A percentile compares a stretch with the other conserved stretches of the same genome.
Conservation (phyloP, 257 asterid species). For the Jasminum sambac region DNA sequence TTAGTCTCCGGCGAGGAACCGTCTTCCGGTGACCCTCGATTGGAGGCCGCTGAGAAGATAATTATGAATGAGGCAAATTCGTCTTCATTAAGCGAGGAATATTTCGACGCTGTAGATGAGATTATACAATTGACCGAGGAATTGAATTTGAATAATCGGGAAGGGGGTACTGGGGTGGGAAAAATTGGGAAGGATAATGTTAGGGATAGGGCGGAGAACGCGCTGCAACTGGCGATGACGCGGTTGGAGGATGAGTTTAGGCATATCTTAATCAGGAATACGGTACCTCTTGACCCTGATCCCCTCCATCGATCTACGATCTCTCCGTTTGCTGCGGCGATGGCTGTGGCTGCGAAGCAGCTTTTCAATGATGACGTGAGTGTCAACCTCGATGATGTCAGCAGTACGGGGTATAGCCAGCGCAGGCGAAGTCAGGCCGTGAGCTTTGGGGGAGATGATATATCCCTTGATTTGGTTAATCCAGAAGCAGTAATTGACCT, state of each 20-base stretch:
- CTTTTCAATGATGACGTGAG: constrained; percentile 34
- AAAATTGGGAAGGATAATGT: constrained; percentile 17
- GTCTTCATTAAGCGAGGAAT: constrained; percentile 44
- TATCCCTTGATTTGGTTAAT: constrained; percentile 60
- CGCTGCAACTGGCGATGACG: constrained; percentile 80
- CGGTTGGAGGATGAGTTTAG: constrained; percentile 90
- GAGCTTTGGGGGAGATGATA: constrained; percentile 71
- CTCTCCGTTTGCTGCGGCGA: constrained; percentile 60
- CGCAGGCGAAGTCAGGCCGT: constrained; percentile 41
- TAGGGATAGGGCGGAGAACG: constrained; percentile 70
- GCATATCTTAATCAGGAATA: constrained; percentile 51
- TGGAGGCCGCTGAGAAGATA: constrained; percentile 60
- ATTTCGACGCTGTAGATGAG: constrained; percentile 71
- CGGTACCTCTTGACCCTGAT: constrained; percentile 62
- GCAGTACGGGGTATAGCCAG: constrained; percentile 65
- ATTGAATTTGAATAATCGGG: constrained; percentile 35
- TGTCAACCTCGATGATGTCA: constrained; percentile 46
- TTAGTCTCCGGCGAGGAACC: constrained; percentile 35
- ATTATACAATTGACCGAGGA: constrained; percentile 69
- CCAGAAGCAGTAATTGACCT: constrained; percentile 68
- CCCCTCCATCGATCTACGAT: constrained; percentile 66
- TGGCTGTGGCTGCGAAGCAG: constrained; percentile 22
- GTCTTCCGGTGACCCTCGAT: constrained; percentile 34
- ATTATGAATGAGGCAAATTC: constrained; percentile 43
- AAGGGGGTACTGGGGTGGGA: background rate